Percentiles rank a stretch among this genome's conserved stretches.
These are phyloP conservation scores for Graphilbum ipis-grandicollis DNA, from an alignment of 2,329 filamentous ascomycete genomes.

Conservation along the genomic window DNA sequence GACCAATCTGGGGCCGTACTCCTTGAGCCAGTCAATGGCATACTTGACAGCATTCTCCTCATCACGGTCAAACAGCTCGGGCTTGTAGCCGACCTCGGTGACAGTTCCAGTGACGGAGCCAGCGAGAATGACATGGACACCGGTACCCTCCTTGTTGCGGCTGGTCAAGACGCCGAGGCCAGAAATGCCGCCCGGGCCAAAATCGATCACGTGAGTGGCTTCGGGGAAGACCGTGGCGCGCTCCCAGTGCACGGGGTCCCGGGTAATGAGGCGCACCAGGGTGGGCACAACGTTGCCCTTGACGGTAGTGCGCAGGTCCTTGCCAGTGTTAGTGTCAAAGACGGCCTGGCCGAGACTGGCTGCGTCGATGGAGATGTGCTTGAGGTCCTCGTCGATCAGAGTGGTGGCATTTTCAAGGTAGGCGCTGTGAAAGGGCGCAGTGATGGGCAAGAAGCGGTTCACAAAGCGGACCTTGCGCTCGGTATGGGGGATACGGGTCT, in stretches of 20 bases:
- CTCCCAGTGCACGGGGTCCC: constrained; percentile 92
- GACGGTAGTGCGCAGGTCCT: constrained; percentile 57
- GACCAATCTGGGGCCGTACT: constrained; percentile 82
- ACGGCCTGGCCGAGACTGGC: constrained; percentile 66
- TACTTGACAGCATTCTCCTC: constrained; percentile 89
- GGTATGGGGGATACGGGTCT: constrained; percentile 84
- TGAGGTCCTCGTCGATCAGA: constrained; percentile 74
- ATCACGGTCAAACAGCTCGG: constrained; percentile 91
- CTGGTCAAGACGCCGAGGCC: constrained; percentile 91
- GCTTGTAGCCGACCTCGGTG: constrained; percentile 88
- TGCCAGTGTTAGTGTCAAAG: constrained; percentile 76
- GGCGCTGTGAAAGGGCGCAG: constrained; percentile 93
- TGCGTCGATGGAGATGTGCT: constrained; percentile 59
- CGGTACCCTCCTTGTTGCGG: constrained; percentile 97
- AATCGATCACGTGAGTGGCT: constrained; percentile 90
- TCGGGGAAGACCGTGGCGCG: constrained; percentile 77
- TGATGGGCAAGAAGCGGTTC: constrained; percentile 94
- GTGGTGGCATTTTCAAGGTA: constrained; percentile 72
- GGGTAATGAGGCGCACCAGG: constrained; percentile 82
- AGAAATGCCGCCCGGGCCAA: constrained; percentile 91
- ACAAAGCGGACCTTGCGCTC: constrained; percentile 93
- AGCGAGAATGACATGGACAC: constrained; percentile 87
- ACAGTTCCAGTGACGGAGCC: constrained; percentile 86
- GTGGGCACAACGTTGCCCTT: constrained; percentile 69
- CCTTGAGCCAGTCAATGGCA: constrained; percentile 93